Evolutionary conservation across 371 early-diverging fungal species (phyloP).

Genomic region (Polyrhizophydium stewartii): DNA sequence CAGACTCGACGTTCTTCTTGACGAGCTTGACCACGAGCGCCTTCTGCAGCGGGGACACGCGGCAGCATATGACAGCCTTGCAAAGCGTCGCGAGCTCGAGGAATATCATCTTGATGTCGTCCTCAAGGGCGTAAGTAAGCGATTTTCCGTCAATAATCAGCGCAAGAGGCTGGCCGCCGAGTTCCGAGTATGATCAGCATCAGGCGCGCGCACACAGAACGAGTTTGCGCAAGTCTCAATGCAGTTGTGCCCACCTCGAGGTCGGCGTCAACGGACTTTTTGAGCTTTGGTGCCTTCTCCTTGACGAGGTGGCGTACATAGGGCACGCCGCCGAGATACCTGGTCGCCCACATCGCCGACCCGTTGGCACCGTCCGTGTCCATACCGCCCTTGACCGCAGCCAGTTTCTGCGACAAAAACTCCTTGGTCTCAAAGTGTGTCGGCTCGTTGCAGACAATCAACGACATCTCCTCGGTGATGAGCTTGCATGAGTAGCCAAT

Average conservation of each 20-base stretch:
- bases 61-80: slow-evolving; percentile 85
- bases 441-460: slow-evolving; percentile 60
- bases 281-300: background rate
- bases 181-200: background rate
- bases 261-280: background rate
- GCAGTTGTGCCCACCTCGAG: slow-evolving; percentile 18
- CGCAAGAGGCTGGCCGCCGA: slow-evolving; percentile 39
- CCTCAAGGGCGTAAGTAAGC: slow-evolving; percentile 54
- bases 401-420: slow-evolving; percentile 46
- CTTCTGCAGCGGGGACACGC: slow-evolving; percentile 94
- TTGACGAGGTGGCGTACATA: background rate
- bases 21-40: slow-evolving; percentile 78
- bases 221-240: no score
- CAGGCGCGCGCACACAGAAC: no score
- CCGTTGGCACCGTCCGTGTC: background rate
- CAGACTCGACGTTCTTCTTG: slow-evolving; percentile 51
- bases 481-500: slow-evolving; percentile 89
- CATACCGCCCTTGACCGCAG: slow-evolving; percentile 31
- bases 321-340: background rate
- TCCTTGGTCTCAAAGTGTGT: slow-evolving; percentile 56
- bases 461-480: slow-evolving; percentile 56
- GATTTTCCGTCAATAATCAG: slow-evolving; percentile 81
- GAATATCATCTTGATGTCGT: slow-evolving; percentile 53
- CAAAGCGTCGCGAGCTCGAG: slow-evolving; percentile 64
- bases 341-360: no score